These are phyloP conservation scores for Annulohypoxylon stygium DNA, from an alignment of 495 filamentous ascomycete genomes.

Conservation along the genomic window DNA sequence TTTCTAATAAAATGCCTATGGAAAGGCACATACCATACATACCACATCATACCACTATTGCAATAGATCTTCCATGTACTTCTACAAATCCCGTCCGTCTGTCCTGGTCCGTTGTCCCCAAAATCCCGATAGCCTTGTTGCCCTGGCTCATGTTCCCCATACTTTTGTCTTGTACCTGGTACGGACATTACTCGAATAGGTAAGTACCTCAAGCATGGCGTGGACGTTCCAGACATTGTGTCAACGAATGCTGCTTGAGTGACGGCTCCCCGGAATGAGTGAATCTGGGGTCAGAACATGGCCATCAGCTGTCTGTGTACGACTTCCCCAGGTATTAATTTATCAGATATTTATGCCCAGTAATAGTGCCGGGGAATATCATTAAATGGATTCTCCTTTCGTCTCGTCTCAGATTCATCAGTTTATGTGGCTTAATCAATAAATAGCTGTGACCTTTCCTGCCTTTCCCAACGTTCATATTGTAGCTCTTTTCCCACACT, in stretches of 20 bases:
- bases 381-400: slow-evolving; percentile 40
- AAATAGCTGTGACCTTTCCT: slow-evolving; percentile 37
- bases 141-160: slow-evolving; percentile 40
- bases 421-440: slow-evolving; percentile 39
- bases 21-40: slow-evolving; percentile 13
- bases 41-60: slow-evolving; percentile 15
- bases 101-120: slow-evolving; percentile 21
- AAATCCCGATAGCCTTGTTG: slow-evolving; percentile 13
- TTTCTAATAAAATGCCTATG: slow-evolving; percentile 35
- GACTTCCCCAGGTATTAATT: slow-evolving; percentile 47
- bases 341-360: slow-evolving; percentile 39
- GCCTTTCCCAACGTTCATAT: slow-evolving; percentile 3
- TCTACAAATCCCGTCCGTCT: slow-evolving; percentile 27
- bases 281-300: slow-evolving; percentile 46
- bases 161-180: slow-evolving; percentile 39
- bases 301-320: slow-evolving; percentile 36
- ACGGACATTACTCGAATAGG: slow-evolving; percentile 36
- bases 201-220: slow-evolving; percentile 30
- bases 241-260: slow-evolving; percentile 38
- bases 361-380: slow-evolving; percentile 36
- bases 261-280: slow-evolving; percentile 47
- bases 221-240: slow-evolving; percentile 37
- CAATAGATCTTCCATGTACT: slow-evolving; percentile 21
- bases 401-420: slow-evolving; percentile 41
- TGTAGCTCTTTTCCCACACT: slow-evolving; percentile 27